Conservation (phyloP, 2,329 filamentous ascomycete genomes). For the Aspergillus brunneoviolaceus region DNA sequence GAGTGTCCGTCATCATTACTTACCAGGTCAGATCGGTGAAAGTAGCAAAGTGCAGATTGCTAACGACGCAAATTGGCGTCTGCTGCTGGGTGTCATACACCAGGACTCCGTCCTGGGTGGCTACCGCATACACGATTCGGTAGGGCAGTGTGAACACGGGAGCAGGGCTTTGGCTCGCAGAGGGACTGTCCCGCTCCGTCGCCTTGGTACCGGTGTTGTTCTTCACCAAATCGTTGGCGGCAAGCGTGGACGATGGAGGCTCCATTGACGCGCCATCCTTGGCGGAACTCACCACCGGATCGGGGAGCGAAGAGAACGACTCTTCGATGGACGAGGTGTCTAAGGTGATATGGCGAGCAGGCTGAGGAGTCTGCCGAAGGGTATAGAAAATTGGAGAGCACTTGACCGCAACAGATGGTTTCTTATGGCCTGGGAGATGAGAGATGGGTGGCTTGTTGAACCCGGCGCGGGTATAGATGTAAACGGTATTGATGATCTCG, state of each 20-base stretch:
- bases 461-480: conserved; percentile 93
- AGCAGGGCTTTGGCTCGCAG: conserved; percentile 56
- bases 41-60: conserved; percentile 94
- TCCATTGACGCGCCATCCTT: conserved; percentile 65
- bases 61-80: conserved; percentile 89
- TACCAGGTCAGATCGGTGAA: conserved; percentile 97
- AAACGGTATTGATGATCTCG: conserved; percentile 94
- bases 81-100: conserved; percentile 97
- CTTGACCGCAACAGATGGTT: conserved; percentile 91
- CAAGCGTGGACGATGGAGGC: conserved; percentile 58
- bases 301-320: conserved; percentile 77
- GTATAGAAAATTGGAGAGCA: conserved; percentile 91
- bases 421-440: conserved; percentile 95
- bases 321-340: conserved; percentile 89
- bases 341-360: conserved; percentile 87
- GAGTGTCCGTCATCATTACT: conserved; percentile 33
- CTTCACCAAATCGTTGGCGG: conserved; percentile 51
- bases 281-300: conserved; percentile 64
- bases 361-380: conserved; percentile 64
- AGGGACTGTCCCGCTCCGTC: conserved; percentile 50
- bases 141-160: conserved; percentile 82
- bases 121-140: conserved; percentile 93
- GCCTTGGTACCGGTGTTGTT: conserved; percentile 55
- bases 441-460: conserved; percentile 96
- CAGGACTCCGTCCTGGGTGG: conserved; percentile 91